Evolutionary conservation across 1,284 basidiomycete species (phyloP).

Genomic region (Rhodotorula sp.): DNA sequence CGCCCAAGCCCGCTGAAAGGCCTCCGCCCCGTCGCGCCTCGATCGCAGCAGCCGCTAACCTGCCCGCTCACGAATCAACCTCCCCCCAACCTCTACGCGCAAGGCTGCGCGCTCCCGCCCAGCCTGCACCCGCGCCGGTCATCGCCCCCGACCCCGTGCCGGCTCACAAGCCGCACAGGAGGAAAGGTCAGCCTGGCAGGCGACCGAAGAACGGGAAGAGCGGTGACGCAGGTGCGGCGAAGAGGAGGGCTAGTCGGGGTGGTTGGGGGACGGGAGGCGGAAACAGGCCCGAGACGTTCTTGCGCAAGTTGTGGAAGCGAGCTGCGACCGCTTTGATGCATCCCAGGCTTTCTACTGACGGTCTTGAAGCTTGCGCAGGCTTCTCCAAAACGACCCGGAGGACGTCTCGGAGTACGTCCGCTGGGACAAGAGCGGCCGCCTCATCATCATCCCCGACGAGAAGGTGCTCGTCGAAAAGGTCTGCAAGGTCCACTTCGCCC

Average conservation of each 20-base stretch:
- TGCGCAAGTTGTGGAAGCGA: slow-evolving; percentile 32
- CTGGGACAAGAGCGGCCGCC: slow-evolving; percentile 26
- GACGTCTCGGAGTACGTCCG: slow-evolving; percentile 16
- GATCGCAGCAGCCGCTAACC: no score
- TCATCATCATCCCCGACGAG: slow-evolving; percentile 31
- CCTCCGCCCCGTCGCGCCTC: no score
- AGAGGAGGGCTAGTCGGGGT: slow-evolving; percentile 9
- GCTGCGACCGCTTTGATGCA: not conserved
- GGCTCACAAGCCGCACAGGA: no score
- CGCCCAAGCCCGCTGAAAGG: no score
- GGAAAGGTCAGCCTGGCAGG: slow-evolving; percentile 6
- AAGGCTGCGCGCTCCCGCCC: no score
- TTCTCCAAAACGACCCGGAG: slow-evolving; percentile 15
- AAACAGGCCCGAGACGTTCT: slow-evolving; percentile 26
- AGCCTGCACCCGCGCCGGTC: no score
- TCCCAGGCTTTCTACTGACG: not conserved
- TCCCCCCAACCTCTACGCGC: no score
- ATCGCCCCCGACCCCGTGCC: no score
- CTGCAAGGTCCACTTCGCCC: slow-evolving; percentile 30
- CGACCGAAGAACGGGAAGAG: not conserved
- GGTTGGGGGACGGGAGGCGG: slow-evolving; percentile 24
- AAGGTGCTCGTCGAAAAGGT: slow-evolving; percentile 26
- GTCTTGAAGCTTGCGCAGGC: not conserved
- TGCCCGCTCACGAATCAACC: no score
- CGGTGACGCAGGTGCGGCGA: not conserved